These are phyloP conservation scores for Coprinopsis strossmayeri DNA, from an alignment of 768 basidiomycete species.

Conservation along the genomic window DNA sequence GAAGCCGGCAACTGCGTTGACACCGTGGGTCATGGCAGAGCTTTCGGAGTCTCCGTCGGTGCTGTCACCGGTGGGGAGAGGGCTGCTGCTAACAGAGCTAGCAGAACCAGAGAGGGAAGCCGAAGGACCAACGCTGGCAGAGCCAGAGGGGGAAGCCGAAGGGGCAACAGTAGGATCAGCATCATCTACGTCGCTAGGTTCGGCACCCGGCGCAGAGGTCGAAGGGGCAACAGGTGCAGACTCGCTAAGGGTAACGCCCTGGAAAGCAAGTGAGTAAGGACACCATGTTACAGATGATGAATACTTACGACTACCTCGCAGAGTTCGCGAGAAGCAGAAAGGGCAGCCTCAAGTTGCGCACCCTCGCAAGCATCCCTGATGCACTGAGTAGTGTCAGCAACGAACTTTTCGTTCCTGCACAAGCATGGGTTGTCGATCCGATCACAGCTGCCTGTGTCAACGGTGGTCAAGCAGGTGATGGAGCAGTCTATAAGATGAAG, in stretches of 20 bases:
- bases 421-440: conserved; percentile 50
- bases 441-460: conserved; percentile 39
- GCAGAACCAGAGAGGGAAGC: conserved; percentile 10
- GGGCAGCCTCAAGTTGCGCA: conserved; percentile 38
- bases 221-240: not conserved
- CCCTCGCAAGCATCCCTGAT: conserved; percentile 40
- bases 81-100: conserved; percentile 8
- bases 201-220: no score
- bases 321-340: conserved; percentile 30
- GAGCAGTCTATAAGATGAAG: conserved; percentile 43
- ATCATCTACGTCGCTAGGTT: no score
- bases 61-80: conserved; percentile 2
- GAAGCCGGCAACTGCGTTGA: conserved; percentile 32
- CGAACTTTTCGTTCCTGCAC: conserved; percentile 43
- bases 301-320: conserved; percentile 43
- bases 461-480: conserved; percentile 35
- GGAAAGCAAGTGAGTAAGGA: conserved; percentile 6
- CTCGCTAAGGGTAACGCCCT: conserved; percentile 50
- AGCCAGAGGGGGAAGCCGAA: conserved; percentile 4
- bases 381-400: conserved; percentile 41
- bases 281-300: not conserved
- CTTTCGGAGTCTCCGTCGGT: conserved; percentile 11
- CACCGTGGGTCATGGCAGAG: conserved; percentile 21
- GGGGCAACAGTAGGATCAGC: conserved; percentile 8
- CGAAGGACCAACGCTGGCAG: conserved; percentile 9